Evolutionary conservation across 768 basidiomycete genomes (phyloP), one percentile per base, ranked within the genome.

Genomic region (Saitozyma sp.): DNA sequence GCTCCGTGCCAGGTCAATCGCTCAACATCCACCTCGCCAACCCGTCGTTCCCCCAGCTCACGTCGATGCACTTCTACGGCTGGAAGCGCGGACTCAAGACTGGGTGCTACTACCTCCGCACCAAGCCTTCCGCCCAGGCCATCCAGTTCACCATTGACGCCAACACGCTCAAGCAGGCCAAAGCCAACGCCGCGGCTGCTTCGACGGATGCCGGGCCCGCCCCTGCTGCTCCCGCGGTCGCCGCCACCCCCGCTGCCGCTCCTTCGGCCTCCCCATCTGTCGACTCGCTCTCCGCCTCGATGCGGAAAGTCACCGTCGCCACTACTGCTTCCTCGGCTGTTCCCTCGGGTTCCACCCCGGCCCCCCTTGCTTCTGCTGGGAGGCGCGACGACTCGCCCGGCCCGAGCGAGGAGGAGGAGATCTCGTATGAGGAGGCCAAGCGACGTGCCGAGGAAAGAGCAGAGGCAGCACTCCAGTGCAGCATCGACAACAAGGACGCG

Each of bases 81-180:
- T 98, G 96, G 96, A 95, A 95, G 85, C 92, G 92, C 82, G 96
- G 96, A 41, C 82, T 99, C 75, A 99, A 99, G 86, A 99, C 96
- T 0, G 96, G 95, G 69, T 94, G 95, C 91, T 83, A 83, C 82
- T 98, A 99, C 81, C 85, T 99, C 54, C 87, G 96, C 58, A 97
- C 96, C 17, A 86, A 91, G 56, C 91, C 96, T 6, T 93, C 94
- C 9, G 91, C 92, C 11, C 89, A 92, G 74, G 96, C 96, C 55
- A 94, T 95, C 78, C 92, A 99, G 82, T 97, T 99, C 83, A 99
- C 96, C 9, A 86, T 98, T 62, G 93, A 95, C 78, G 88, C 90
- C 78, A 85, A 82, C 43, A 81, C 90, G 56, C 82, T 95, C 60
- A 82, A 82, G 50, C 71, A 65, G 45, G 62, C 73, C 58, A 74